These are phyloP conservation scores for Trichoderma sp. DNA, from an alignment of 2,329 filamentous ascomycete species.

Conservation along the genomic window DNA sequence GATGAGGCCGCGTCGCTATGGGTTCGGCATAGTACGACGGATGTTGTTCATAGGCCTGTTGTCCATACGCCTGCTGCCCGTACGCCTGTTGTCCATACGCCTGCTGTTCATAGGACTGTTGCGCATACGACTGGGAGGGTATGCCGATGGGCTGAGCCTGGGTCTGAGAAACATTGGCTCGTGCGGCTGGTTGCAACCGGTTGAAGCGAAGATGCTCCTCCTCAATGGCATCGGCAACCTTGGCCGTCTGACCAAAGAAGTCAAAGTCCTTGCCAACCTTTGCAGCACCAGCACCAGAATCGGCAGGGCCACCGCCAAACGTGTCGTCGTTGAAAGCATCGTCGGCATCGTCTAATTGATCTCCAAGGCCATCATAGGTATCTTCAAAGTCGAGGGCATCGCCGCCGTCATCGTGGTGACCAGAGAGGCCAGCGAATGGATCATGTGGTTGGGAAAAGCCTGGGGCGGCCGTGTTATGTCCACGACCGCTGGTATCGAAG, in stretches of 20 bases:
- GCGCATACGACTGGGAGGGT: conserved; percentile 29
- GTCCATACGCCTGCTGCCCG: neutral
- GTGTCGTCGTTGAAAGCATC: conserved; percentile 98
- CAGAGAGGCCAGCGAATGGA: conserved; percentile 80
- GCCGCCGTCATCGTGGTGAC: conserved; percentile 57
- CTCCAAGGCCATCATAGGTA: conserved; percentile 92
- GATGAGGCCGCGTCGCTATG: conserved; percentile 53
- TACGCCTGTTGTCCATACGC: neutral
- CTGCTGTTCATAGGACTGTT: conserved; percentile 24
- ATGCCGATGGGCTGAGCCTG: conserved; percentile 35
- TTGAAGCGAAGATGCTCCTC: conserved; percentile 87
- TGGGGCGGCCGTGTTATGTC: conserved; percentile 64
- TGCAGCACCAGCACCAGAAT: conserved; percentile 28
- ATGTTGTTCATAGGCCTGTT: neutral
- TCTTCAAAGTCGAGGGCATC: conserved; percentile 81
- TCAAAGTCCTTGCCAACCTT: conserved; percentile 90
- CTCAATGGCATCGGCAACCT: conserved; percentile 79
- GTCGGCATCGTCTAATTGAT: conserved; percentile 85
- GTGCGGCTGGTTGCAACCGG: conserved; percentile 65
- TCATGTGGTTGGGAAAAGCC: conserved; percentile 83
- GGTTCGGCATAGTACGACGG: conserved; percentile 44
- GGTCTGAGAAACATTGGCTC: conserved; percentile 28
- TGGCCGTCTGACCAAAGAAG: conserved; percentile 90
- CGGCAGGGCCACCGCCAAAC: conserved; percentile 56
- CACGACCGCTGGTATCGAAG: conserved; percentile 65